These are phyloP conservation scores for Eucalyptus paniculata DNA, from an alignment of 345 rosid genomes.

Conservation along the genomic window DNA sequence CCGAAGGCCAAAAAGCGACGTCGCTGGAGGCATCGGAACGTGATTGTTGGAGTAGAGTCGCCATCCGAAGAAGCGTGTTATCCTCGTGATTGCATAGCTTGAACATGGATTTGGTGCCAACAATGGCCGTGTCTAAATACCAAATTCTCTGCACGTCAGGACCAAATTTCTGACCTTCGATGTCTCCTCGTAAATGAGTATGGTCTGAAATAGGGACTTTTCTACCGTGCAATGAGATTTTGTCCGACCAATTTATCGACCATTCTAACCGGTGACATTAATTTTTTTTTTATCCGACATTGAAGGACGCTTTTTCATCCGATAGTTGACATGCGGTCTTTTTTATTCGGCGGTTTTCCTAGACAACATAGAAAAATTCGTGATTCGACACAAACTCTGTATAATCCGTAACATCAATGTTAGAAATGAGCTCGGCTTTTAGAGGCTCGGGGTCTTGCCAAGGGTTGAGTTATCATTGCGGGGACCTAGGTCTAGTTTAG, in stretches of 20 bases:
- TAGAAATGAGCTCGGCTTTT: neutral
- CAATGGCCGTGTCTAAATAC: neutral
- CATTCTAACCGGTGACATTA: neutral
- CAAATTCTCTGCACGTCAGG: neutral
- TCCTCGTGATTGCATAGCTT: neutral
- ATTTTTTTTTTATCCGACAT: neutral
- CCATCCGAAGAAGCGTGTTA: neutral
- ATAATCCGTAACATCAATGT: neutral
- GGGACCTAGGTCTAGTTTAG: neutral
- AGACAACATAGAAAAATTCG: fast-evolving
- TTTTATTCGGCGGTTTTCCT: fast-evolving
- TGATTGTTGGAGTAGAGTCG: neutral
- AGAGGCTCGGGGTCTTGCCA: fast-evolving
- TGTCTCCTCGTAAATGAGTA: neutral
- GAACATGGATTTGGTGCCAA: neutral
- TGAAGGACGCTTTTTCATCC: neutral
- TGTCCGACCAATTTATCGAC: neutral
- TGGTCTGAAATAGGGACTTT: neutral
- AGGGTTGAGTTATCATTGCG: fast-evolving
- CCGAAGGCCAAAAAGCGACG: neutral
- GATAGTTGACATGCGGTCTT: neutral
- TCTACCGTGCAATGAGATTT: neutral
- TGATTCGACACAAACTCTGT: neutral
- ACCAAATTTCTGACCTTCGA: neutral
- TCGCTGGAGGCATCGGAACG: neutral